phyloP scores from a whole-genome alignment of 805 yeast species.

The Kodamaea kaohsiungensis region DNA sequence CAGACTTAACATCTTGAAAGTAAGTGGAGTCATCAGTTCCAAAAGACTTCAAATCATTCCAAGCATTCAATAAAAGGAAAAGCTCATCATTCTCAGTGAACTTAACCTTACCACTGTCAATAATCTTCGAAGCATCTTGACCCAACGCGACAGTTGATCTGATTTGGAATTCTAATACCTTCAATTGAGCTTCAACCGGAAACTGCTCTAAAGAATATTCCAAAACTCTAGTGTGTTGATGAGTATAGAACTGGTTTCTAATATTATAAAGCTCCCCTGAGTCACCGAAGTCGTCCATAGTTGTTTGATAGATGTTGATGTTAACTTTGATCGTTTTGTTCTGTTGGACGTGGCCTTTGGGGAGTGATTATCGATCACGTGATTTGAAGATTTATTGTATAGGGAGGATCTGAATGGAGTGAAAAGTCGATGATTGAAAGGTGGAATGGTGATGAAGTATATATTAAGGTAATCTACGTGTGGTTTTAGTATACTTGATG shows the following conservation, averaged over 20 bases:
- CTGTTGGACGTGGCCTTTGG: constrained; percentile 1
- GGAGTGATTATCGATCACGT: background rate
- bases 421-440: background rate
- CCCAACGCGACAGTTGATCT: constrained; percentile 40
- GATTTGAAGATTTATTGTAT: background rate
- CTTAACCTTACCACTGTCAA: constrained; percentile 33
- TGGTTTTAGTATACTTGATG: too few species aligned
- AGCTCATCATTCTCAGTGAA: constrained; percentile 37
- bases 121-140: constrained; percentile 40
- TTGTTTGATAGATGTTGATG: constrained; percentile 5
- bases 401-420: background rate
- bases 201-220: constrained; percentile 40
- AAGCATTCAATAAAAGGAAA: constrained; percentile 41
- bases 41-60: constrained; percentile 44
- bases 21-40: constrained; percentile 46
- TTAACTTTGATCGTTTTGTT: constrained; percentile 5
- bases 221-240: constrained; percentile 50
- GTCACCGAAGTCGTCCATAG: constrained; percentile 41
- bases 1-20: constrained; percentile 38
- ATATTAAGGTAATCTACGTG: too few species aligned
- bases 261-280: constrained; percentile 55
- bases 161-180: constrained; percentile 42
- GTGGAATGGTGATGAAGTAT: background rate
- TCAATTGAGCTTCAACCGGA: constrained; percentile 35
- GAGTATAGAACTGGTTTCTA: constrained; percentile 62